phyloP scores from a whole-genome alignment of 768 basidiomycete species.

The Hortiboletus flavorubellus region DNA sequence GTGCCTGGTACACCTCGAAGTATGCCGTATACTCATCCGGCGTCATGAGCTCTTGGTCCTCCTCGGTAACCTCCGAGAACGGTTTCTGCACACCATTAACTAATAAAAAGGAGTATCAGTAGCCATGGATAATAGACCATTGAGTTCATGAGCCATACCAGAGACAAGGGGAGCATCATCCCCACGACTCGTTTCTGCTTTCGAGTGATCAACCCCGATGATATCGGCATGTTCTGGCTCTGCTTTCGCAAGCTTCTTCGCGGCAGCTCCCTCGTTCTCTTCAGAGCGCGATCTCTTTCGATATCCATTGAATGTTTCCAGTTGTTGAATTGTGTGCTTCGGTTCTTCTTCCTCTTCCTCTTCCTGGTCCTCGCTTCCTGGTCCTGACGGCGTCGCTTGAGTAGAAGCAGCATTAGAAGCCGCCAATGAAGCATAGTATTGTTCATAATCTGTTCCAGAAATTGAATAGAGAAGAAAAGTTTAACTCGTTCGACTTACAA shows the following conservation, averaged over 20 bases:
- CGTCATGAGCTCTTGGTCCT: conserved; percentile 90
- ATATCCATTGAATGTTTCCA: conserved; percentile 69
- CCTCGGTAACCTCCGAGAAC: conserved; percentile 83
- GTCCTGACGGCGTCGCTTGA: conserved; percentile 57
- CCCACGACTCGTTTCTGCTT: neutral
- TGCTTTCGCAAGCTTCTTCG: conserved; percentile 43
- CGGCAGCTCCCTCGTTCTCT: conserved; percentile 48
- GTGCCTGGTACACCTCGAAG: conserved; percentile 64
- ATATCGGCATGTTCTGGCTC: conserved; percentile 30
- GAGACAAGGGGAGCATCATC: conserved; percentile 63
- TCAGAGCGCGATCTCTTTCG: conserved; percentile 69
- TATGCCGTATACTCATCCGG: conserved; percentile 87
- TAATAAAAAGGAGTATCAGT: conserved; percentile 26
- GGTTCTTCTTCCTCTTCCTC: conserved; percentile 77
- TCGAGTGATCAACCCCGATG: conserved; percentile 6
- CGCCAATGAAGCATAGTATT: conserved; percentile 77
- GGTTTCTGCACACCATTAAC: conserved; percentile 74
- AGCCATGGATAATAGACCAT: neutral
- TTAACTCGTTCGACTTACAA: conserved; percentile 43
- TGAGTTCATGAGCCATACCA: conserved; percentile 41
- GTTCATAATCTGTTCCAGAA: conserved; percentile 62
- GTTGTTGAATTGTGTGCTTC: conserved; percentile 63
- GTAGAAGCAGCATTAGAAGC: conserved; percentile 58
- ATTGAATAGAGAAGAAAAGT: neutral
- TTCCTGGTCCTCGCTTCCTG: conserved; percentile 53